Conservation (phyloP, 179 eudicot species). For the Gypsophila paniculata region DNA sequence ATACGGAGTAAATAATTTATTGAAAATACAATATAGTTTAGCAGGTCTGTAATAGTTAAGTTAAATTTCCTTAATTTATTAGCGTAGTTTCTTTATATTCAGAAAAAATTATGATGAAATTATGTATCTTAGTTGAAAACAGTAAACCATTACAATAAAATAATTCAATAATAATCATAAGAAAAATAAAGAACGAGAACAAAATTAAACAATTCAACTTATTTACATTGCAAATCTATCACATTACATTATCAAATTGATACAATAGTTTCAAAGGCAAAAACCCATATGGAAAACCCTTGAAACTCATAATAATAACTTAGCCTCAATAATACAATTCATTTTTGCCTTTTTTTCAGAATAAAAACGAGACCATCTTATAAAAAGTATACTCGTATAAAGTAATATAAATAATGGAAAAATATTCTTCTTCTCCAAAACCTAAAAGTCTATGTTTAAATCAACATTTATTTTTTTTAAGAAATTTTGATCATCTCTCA, state of each 20-base stretch:
- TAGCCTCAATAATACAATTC: neutral
- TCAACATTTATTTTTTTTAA: neutral
- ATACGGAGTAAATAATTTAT: too few species aligned
- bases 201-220: too few species aligned
- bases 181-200: neutral
- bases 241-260: neutral
- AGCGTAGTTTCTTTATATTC: neutral
- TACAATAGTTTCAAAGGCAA: conserved; percentile 18
- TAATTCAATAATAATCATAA: neutral
- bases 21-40: too few species aligned
- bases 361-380: neutral
- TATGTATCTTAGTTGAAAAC: too few species aligned
- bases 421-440: neutral
- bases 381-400: neutral
- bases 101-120: neutral
- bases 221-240: neutral
- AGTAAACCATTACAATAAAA: too few species aligned
- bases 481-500: conserved; percentile 26
- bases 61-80: too few species aligned
- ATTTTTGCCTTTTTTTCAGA: neutral
- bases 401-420: neutral
- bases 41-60: neutral
- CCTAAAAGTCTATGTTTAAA: neutral
- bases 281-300: conserved; percentile 24
- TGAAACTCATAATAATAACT: neutral